Conservation (phyloP, 345 rosid species). For the Syzygium jambos region DNA sequence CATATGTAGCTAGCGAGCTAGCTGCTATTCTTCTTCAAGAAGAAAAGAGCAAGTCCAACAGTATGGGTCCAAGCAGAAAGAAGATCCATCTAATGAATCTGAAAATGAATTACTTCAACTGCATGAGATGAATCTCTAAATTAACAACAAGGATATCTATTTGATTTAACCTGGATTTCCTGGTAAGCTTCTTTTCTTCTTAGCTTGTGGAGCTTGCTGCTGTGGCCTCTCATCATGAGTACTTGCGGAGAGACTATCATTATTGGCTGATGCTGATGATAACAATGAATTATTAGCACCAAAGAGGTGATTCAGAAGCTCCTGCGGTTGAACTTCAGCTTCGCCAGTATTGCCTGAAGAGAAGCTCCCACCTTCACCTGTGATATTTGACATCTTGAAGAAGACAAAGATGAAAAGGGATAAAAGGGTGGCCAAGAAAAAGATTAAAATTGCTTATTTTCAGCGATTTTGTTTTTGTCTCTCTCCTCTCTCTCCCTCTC, state of each 20-base stretch:
- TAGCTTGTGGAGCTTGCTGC: neutral
- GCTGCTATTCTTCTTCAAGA: neutral
- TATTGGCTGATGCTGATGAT: neutral
- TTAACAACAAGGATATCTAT: neutral
- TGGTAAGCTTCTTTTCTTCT: slow-evolving; percentile 8
- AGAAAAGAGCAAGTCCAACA: neutral
- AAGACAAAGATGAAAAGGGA: neutral
- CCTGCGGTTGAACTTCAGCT: neutral
- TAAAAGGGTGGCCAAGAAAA: neutral
- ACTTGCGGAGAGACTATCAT: neutral
- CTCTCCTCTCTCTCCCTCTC: neutral
- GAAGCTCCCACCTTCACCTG: slow-evolving; percentile 9
- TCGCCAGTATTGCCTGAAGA: neutral
- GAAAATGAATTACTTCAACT: neutral
- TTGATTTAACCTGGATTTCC: slow-evolving; percentile 5
- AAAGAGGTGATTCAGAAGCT: neutral
- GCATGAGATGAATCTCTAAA: neutral
- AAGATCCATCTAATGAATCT: neutral
- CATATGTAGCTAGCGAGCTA: neutral
- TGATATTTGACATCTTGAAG: slow-evolving; percentile 8
- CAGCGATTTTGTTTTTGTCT: neutral
- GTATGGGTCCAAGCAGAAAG: neutral
- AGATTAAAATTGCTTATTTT: neutral
- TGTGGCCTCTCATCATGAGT: neutral
- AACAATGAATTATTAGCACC: neutral